Conservation (phyloP, 2,329 filamentous ascomycete genomes). For the Coniella lustricola region DNA sequence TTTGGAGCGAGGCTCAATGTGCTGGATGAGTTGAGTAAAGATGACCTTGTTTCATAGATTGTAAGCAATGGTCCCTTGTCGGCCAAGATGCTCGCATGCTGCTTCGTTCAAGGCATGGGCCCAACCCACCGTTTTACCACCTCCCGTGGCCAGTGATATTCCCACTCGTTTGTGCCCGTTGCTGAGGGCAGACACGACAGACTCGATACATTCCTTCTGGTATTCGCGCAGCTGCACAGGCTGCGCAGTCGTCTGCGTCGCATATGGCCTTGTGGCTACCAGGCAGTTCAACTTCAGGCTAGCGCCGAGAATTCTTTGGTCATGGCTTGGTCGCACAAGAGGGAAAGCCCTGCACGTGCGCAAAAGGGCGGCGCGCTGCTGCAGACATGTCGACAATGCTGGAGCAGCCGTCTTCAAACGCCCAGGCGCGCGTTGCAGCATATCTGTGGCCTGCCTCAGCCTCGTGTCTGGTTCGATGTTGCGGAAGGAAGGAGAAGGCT, state of each 20-base stretch:
- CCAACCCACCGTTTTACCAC: slow-evolving; percentile 70
- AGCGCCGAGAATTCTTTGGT: too few relatives aligned
- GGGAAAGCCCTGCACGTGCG: too few relatives aligned
- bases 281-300: not conserved
- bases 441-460: slow-evolving; percentile 10
- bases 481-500: not conserved
- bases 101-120: slow-evolving; percentile 8
- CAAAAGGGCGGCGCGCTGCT: too few relatives aligned
- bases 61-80: too few relatives aligned
- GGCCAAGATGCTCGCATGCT: too few relatives aligned
- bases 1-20: slow-evolving; percentile 51
- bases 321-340: too few relatives aligned
- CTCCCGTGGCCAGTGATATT: slow-evolving; percentile 79
- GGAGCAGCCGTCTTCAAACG: slow-evolving; percentile 1
- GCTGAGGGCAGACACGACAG: slow-evolving; percentile 62
- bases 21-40: slow-evolving; percentile 89
- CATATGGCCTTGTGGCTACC: slow-evolving; percentile 1
- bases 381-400: not conserved
- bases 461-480: slow-evolving; percentile 9
- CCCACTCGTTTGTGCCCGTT: slow-evolving; percentile 73
- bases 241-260: slow-evolving; percentile 11
- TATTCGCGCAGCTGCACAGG: slow-evolving; percentile 59
- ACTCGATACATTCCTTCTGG: slow-evolving; percentile 85
- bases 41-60: slow-evolving; percentile 56
- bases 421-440: slow-evolving; percentile 10